Evolutionary conservation across 371 early-diverging fungal genomes (phyloP), one percentile per base, ranked within the genome.

Genomic region (Mucor mucedo): DNA sequence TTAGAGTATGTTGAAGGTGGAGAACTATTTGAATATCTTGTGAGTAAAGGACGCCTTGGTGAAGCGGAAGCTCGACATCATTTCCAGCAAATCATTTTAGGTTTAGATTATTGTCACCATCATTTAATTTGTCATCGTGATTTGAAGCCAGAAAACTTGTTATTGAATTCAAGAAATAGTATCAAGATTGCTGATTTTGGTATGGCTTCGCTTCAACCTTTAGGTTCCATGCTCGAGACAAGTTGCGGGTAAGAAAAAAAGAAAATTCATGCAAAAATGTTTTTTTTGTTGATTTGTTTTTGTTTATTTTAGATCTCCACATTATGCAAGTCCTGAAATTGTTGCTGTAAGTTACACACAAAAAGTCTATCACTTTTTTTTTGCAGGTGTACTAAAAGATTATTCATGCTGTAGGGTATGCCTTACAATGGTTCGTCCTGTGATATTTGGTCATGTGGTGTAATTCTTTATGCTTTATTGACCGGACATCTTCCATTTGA

Each of bases 11-110:
- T 81, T 3, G 74, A 81, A 73, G 82, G 82, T 48, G 82, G 82
- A 11, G 82, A 81, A 56, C 62, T 81, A 10, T 81, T 81, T 64
- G 82, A 81, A 58, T 81, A 81, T 47, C 63, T 81, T 27, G 82
- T 81, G 9, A 75, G 77, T 55, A 75, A 78, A 68, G 82, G 82
- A 4, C 59, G 74, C 32, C 62, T 81, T 8, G 64, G 68, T 33
- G 99, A 99, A 68, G 70, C 72, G 32, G 95, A 95, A 71, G 98
- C 98, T 10, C 87, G 95, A 42, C 80, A 77, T 41, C 96, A 96
- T 70, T 98, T 98, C 66, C 93, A 95, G 66, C 98, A 98, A 74
- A 96, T 99, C 40, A 88, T 98, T 14, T 85, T 88, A 29, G 99
- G 95, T 5, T 80, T 99, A 38, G 94, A 96, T 58, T 98, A 90